Percentiles rank a stretch among this genome's conserved stretches.
These are phyloP conservation scores for Rutidosis leptorrhynchoides DNA, from an alignment of 129 eudicot genomes.

Conservation along the genomic window DNA sequence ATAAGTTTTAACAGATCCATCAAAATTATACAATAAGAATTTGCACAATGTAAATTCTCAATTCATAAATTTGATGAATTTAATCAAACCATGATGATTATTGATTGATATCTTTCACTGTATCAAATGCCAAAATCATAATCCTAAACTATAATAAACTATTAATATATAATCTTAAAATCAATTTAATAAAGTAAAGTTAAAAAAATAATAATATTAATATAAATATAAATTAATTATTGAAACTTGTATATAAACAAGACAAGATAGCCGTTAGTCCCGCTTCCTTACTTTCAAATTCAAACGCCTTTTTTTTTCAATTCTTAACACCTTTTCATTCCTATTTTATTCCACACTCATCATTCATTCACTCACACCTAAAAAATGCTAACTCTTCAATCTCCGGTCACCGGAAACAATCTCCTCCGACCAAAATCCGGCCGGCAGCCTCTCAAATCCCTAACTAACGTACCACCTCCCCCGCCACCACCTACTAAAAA, in stretches of 20 bases:
- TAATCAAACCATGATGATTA: no score
- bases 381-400: conserved; percentile 48
- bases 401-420: conserved; percentile 43
- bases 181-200: no score
- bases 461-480: conserved; percentile 17
- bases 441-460: conserved; percentile 54
- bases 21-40: no score
- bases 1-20: no score
- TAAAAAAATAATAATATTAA: no score
- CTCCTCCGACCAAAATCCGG: conserved; percentile 34
- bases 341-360: conserved; percentile 11
- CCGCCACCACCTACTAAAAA: background rate
- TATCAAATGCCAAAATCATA: no score
- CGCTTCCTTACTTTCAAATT: conserved; percentile 61
- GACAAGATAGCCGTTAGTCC: conserved; percentile 64
- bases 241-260: background rate
- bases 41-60: no score
- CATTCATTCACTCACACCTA: conserved; percentile 14
- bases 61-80: no score
- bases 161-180: no score
- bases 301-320: conserved; percentile 31
- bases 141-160: no score
- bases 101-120: no score
- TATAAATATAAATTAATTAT: no score
- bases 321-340: background rate